phyloP scores from a whole-genome alignment of 73 alveolate species.

The Symbiodinium pilosum region DNA sequence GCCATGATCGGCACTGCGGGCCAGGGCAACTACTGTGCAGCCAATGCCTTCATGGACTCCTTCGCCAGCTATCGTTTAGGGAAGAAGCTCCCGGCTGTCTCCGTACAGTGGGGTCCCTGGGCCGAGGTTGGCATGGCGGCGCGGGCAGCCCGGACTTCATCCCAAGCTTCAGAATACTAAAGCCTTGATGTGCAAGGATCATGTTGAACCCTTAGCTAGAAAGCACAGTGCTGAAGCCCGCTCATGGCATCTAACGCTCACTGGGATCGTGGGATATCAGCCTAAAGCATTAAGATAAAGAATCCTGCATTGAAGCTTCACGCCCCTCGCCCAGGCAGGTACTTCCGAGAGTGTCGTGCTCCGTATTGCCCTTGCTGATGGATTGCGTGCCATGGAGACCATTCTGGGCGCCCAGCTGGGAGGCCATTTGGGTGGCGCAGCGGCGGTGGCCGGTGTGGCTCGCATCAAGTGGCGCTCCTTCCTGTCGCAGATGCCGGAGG shows the following conservation, averaged over 20 bases:
- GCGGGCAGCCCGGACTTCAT: background rate
- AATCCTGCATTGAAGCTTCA: no score
- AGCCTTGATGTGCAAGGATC: no score
- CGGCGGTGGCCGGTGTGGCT: constrained; percentile 84
- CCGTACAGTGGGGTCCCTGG: constrained; percentile 95
- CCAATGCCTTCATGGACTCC: constrained; percentile 87
- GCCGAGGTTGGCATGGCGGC: constrained; percentile 95
- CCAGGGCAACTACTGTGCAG: constrained; percentile 93
- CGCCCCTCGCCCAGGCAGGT: constrained; percentile 46
- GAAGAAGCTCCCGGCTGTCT: constrained; percentile 32
- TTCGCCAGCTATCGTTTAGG: constrained; percentile 67
- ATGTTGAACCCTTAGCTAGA: no score
- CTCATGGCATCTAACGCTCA: no score
- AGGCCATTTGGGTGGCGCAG: background rate
- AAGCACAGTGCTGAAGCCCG: no score
- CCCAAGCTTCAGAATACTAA: no score
- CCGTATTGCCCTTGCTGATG: constrained; percentile 55
- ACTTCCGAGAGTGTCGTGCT: constrained; percentile 83
- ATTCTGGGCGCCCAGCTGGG: constrained; percentile 18
- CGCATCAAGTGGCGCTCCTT: constrained; percentile 95
- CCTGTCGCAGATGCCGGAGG: constrained; percentile 82
- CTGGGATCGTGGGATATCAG: no score
- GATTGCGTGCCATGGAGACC: constrained; percentile 73
- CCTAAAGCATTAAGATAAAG: no score
- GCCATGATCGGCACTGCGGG: constrained; percentile 95